A percentile compares a stretch with the other conserved stretches of the same genome.
Conservation (phyloP, 306 rosid genomes). For the Vachellia collinsii region DNA sequence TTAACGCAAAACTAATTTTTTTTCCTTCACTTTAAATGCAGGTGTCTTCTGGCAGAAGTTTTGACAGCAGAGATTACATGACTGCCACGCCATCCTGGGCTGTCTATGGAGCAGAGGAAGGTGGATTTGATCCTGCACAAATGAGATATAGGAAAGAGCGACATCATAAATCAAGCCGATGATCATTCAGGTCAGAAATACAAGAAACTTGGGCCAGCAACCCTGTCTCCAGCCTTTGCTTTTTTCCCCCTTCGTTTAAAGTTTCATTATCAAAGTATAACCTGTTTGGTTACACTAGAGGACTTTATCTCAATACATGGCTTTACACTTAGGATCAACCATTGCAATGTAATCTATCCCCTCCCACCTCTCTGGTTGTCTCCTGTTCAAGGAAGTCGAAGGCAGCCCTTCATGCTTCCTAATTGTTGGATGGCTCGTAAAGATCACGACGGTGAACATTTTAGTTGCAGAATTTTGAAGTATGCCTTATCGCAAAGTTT, state of each 20-base stretch:
- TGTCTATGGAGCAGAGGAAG: slow-evolving; percentile 85
- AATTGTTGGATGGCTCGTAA: background rate
- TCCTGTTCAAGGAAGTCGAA: slow-evolving; percentile 30
- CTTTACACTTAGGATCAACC: slow-evolving; percentile 35
- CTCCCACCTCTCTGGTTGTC: slow-evolving; percentile 8
- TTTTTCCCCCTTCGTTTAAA: background rate
- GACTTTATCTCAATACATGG: slow-evolving; percentile 34
- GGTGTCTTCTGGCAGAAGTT: slow-evolving; percentile 86
- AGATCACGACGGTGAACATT: slow-evolving; percentile 18
- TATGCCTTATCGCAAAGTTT: slow-evolving; percentile 10
- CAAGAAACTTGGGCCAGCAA: slow-evolving; percentile 32
- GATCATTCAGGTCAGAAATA: slow-evolving; percentile 52
- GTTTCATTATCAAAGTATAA: background rate
- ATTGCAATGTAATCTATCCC: slow-evolving; percentile 27
- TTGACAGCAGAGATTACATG: slow-evolving; percentile 83
- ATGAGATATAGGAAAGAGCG: slow-evolving; percentile 83
- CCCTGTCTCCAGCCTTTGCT: slow-evolving; percentile 23
- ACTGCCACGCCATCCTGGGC: slow-evolving; percentile 95
- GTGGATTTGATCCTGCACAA: slow-evolving; percentile 93
- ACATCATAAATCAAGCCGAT: slow-evolving; percentile 71
- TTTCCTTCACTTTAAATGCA: slow-evolving; percentile 47
- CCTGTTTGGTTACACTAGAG: slow-evolving; percentile 40
- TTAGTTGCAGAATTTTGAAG: slow-evolving; percentile 32
- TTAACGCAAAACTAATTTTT: background rate
- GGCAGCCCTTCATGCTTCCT: slow-evolving; percentile 7